Base-by-base conservation (phyloP, 495 filamentous ascomycete genomes). In the Lasiosphaeria hispida region DNA sequence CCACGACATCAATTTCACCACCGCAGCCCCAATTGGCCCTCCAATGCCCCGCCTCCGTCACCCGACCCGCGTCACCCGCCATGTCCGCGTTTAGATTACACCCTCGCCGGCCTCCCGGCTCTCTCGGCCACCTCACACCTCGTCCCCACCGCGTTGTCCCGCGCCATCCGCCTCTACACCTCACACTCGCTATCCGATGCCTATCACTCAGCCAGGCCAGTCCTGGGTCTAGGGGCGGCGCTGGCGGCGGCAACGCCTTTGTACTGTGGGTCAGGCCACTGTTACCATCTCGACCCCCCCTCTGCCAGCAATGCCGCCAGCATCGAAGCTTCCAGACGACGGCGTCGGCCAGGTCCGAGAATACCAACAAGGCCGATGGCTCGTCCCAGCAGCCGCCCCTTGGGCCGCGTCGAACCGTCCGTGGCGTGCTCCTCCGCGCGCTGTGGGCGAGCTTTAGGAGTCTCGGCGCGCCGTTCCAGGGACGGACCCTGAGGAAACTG, bases 391-490 rank as follows among this genome's bases (percentile, higher is more conserved):
- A 15, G 17, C 44, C 37, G 5, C 52, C 59, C 10, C 62, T 44
- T 7, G 59, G 62, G 9, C 64, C 56, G 41, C 42, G 17, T 30
- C 23, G 48, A 23, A 48, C 23, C 14, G 38, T 65, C 30, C 36
- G 53, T 23, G 53, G 57, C 10, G 60, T 74, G 47, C 55, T 75
- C 13, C 47, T 67, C 14, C 60, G 67, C 7, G 67, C 64, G n/a
- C 34, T 75, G 1, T 65, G 57, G 35, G 68, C 65, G 48, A 62
- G 69, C 48, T 52, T 77, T 41, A 68, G 60, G 48, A 59, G 68
- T 17, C 38, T 75, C 34, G 62, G 70, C 39, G 55, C 59, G 34
- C 63, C 63, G 49, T 68, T 76, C n/a, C 62, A 70, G 33, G 63
- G 68, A 44, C 65, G 69, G 39, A 69, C 53, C 51, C 57, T 77